These are phyloP conservation scores for Adansonia grandidieri DNA, from an alignment of 441 rosid genomes.

Conservation along the genomic window DNA sequence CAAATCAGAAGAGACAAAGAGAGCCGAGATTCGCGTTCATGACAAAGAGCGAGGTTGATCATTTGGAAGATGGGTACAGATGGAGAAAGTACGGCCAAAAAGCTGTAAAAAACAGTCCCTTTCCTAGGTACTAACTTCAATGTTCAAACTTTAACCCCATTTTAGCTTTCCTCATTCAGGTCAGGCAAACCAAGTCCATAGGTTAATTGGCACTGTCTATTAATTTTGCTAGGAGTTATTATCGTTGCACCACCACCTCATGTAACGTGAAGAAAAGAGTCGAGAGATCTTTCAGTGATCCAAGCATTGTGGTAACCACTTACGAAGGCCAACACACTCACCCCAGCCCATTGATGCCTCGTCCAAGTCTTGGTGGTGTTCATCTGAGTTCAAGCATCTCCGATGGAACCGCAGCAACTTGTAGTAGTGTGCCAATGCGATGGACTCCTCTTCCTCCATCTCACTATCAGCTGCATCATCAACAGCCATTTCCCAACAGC, in stretches of 20 bases:
- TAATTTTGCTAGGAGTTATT: constrained; percentile 52
- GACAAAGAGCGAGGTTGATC: constrained; percentile 71
- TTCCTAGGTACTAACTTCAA: constrained; percentile 51
- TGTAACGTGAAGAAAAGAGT: constrained; percentile 80
- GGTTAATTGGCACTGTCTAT: constrained; percentile 10
- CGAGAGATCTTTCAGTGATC: constrained; percentile 61
- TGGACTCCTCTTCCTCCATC: constrained; percentile 24
- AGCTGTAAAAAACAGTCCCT: constrained; percentile 69
- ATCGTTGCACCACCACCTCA: constrained; percentile 69
- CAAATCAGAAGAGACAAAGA: constrained; percentile 55
- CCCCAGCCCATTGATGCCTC: constrained; percentile 52
- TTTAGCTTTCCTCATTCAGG: background rate
- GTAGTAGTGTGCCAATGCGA: constrained; percentile 33
- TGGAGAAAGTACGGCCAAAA: constrained; percentile 86
- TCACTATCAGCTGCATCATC: constrained; percentile 31
- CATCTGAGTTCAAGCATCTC: constrained; percentile 30
- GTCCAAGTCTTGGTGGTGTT: constrained; percentile 37
- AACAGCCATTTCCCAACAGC: constrained; percentile 31
- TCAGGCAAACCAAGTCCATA: background rate
- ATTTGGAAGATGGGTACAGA: constrained; percentile 68
- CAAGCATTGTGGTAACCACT: constrained; percentile 59
- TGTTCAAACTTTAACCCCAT: constrained; percentile 4
- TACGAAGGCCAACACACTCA: constrained; percentile 73
- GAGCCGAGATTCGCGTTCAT: constrained; percentile 72
- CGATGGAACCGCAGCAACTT: constrained; percentile 20